Evolutionary conservation across 2,329 filamentous ascomycete genomes (phyloP).

Genomic region (Nemania sp.): DNA sequence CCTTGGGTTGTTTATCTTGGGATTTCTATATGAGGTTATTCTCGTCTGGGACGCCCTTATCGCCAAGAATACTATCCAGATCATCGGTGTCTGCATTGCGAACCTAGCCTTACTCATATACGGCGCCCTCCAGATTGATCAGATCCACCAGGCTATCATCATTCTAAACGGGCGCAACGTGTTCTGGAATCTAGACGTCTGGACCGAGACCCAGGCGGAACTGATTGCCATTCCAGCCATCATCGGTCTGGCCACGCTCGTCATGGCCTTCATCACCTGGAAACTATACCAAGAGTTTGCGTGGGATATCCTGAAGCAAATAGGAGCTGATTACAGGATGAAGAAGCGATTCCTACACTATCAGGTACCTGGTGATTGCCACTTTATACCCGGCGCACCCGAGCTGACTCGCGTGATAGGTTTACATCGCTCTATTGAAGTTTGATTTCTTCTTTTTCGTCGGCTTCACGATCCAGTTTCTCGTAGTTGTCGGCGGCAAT

Average conservation of each 20-base stretch:
- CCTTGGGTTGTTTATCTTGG: constrained; percentile 94
- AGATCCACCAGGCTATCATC: constrained; percentile 76
- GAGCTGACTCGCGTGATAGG: constrained; percentile 56
- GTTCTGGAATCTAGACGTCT: constrained; percentile 60
- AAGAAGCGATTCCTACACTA: constrained; percentile 96
- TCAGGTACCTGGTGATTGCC: constrained; percentile 65
- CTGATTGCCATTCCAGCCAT: constrained; percentile 85
- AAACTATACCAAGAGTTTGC: constrained; percentile 98
- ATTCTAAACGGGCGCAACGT: constrained; percentile 52
- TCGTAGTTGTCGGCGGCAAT: constrained; percentile 81
- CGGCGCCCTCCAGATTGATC: constrained; percentile 88
- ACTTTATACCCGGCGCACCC: neutral
- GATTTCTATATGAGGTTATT: constrained; percentile 88
- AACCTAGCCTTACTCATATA: constrained; percentile 93
- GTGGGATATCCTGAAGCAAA: constrained; percentile 99
- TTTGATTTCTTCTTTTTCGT: constrained; percentile 99
- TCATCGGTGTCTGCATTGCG: constrained; percentile 92
- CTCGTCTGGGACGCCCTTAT: constrained; percentile 92
- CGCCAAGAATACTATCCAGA: constrained; percentile 96
- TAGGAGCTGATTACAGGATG: constrained; percentile 94
- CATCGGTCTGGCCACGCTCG: constrained; percentile 73
- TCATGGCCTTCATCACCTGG: constrained; percentile 81
- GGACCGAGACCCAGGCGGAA: constrained; percentile 71
- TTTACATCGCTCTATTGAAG: constrained; percentile 96
- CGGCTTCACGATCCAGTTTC: constrained; percentile 96